Conservation (phyloP, 2,329 filamentous ascomycete species). For the Fusarium anguioides region DNA sequence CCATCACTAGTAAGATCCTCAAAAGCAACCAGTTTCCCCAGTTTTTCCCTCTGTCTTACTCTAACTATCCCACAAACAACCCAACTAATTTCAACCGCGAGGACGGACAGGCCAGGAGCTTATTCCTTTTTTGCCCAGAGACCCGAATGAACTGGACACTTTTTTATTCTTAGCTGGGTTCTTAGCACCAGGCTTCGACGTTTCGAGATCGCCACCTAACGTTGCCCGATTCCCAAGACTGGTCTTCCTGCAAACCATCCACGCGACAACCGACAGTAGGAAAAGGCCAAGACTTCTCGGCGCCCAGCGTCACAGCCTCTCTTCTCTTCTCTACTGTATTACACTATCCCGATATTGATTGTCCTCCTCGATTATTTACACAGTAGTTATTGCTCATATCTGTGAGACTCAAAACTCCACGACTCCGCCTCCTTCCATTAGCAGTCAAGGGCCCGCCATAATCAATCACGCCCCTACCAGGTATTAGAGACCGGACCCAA, state of each 20-base stretch:
- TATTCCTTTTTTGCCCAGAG: not conserved
- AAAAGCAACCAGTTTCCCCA: conserved; percentile 18
- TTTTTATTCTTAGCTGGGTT: not conserved
- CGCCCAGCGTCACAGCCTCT: conserved; percentile 33
- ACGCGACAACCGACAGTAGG: conserved; percentile 25
- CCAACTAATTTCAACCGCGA: conserved; percentile 9
- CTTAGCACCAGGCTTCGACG: conserved; percentile 10
- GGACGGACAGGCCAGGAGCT: conserved; percentile 24
- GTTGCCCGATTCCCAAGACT: conserved; percentile 6
- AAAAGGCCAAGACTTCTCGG: conserved; percentile 31
- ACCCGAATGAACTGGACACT: not conserved
- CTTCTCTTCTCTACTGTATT: conserved; percentile 8
- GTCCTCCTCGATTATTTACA: not conserved
- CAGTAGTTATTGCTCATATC: not conserved
- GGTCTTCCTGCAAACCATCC: conserved; percentile 11
- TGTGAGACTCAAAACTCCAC: not conserved
- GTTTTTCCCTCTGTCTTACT: conserved; percentile 12
- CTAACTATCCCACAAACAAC: conserved; percentile 7
- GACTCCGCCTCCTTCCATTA: conserved; percentile 21
- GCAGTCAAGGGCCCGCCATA: conserved; percentile 20
- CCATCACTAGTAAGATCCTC: conserved; percentile 5
- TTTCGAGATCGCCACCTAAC: conserved; percentile 33
- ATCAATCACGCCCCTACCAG: conserved; percentile 14
- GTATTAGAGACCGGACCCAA: conserved; percentile 3
- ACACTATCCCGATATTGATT: not conserved